Percentiles rank a stretch among this genome's conserved stretches.
These are phyloP conservation scores for Colletotrichum siamense DNA, from an alignment of 2,329 filamentous ascomycete species.

Conservation along the genomic window DNA sequence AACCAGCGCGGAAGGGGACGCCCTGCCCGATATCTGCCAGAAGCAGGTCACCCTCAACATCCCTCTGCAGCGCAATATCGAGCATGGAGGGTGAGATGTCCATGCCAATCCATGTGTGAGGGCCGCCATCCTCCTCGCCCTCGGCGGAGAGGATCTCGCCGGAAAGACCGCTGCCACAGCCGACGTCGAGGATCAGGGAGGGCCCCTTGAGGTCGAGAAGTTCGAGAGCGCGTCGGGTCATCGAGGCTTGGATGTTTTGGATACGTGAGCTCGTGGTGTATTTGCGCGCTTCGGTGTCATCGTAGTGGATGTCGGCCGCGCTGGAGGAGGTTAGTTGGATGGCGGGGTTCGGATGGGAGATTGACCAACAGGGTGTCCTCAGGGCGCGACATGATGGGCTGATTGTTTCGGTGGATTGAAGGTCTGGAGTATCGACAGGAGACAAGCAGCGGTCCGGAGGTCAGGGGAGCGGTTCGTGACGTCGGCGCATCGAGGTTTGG, in stretches of 20 bases:
- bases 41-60: conserved; percentile 92
- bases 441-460: background rate
- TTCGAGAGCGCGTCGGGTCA: conserved; percentile 92
- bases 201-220: conserved; percentile 82
- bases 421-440: no score
- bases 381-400: conserved; percentile 84
- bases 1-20: conserved; percentile 88
- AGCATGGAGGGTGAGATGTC: conserved; percentile 96
- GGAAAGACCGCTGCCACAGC: conserved; percentile 92
- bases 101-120: conserved; percentile 97
- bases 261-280: conserved; percentile 97
- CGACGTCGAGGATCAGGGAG: conserved; percentile 93
- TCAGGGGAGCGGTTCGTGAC: background rate
- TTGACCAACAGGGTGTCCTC: conserved; percentile 84
- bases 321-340: conserved; percentile 47
- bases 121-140: conserved; percentile 73
- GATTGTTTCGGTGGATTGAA: background rate
- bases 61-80: conserved; percentile 89
- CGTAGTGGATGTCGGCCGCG: conserved; percentile 96
- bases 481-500: conserved; percentile 10
- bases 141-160: conserved; percentile 90
- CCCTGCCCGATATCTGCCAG: conserved; percentile 96
- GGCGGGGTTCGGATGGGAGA: conserved; percentile 21
- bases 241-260: conserved; percentile 90
- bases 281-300: conserved; percentile 93